These are phyloP conservation scores for Phytophthora ramorum DNA, from an alignment of 352 stramenopile species.

Conservation along the genomic window DNA sequence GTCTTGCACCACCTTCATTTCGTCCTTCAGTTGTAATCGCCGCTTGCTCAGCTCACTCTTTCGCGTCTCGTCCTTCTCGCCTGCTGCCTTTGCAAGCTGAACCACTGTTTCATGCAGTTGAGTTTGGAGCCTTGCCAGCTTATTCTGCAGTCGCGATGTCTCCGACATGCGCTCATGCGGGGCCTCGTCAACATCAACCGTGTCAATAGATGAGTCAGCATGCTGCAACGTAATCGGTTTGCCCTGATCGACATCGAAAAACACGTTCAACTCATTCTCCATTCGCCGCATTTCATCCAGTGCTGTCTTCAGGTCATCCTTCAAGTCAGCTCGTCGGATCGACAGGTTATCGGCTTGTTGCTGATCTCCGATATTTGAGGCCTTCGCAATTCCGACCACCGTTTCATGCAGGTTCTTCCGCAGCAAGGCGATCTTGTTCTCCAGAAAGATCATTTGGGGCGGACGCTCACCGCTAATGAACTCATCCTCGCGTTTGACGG, in stretches of 20 bases:
- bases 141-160: conserved; percentile 50
- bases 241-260: conserved; percentile 41
- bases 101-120: conserved; percentile 71
- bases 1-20: conserved; percentile 78
- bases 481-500: conserved; percentile 75
- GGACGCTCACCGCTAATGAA: conserved; percentile 83
- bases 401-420: conserved; percentile 78
- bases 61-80: conserved; percentile 55
- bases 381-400: conserved; percentile 62
- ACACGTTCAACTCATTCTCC: conserved; percentile 65
- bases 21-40: conserved; percentile 72
- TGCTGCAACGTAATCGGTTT: conserved; percentile 37
- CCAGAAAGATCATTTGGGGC: conserved; percentile 79
- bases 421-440: conserved; percentile 75
- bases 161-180: conserved; percentile 52
- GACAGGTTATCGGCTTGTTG: conserved; percentile 72
- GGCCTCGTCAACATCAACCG: conserved; percentile 56
- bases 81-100: conserved; percentile 63
- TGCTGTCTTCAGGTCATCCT: conserved; percentile 73
- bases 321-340: conserved; percentile 61
- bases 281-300: conserved; percentile 79
- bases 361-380: conserved; percentile 57
- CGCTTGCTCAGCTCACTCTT: conserved; percentile 59
- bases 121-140: conserved; percentile 51
- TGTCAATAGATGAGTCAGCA: conserved; percentile 33